phyloP scores from a whole-genome alignment of 1,284 basidiomycete genomes.

The Cryptococcus wingfieldii region DNA sequence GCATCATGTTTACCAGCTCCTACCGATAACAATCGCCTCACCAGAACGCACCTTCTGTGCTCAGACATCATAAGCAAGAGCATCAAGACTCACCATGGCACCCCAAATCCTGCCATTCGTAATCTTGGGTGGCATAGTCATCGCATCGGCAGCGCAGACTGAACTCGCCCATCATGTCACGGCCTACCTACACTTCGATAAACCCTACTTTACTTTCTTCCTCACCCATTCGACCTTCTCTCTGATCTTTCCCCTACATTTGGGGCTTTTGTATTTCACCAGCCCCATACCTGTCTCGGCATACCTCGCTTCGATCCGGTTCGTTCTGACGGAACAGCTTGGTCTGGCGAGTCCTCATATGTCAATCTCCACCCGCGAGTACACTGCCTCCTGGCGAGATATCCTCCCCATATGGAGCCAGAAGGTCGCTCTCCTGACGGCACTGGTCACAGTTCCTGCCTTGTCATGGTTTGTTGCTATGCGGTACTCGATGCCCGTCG shows the following conservation, averaged over 20 bases:
- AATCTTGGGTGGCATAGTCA: slow-evolving; percentile 41
- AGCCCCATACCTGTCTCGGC: slow-evolving; percentile 5
- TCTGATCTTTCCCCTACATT: slow-evolving; percentile 42
- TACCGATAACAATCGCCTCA: no score
- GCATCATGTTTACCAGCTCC: no score
- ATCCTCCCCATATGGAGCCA: slow-evolving; percentile 19
- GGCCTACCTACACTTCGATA: slow-evolving; percentile 30
- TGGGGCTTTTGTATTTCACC: slow-evolving; percentile 21
- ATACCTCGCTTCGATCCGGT: slow-evolving; percentile 17
- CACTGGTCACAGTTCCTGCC: slow-evolving; percentile 35
- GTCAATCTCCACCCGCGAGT: background rate
- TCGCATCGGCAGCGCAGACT: slow-evolving; percentile 43
- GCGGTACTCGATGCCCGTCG: slow-evolving; percentile 35
- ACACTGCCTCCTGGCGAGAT: slow-evolving; percentile 23
- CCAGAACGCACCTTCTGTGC: no score
- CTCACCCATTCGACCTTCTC: slow-evolving; percentile 47
- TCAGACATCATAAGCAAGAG: background rate
- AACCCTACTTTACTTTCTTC: slow-evolving; percentile 48
- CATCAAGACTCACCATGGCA: background rate
- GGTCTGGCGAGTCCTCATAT: slow-evolving; percentile 2
- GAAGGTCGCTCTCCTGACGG: slow-evolving; percentile 33
- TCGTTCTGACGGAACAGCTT: slow-evolving; percentile 22
- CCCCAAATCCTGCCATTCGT: slow-evolving; percentile 23
- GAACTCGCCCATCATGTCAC: slow-evolving; percentile 41
- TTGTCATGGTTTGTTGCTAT: slow-evolving; percentile 43